Evolutionary conservation across 2,329 filamentous ascomycete genomes (phyloP), one percentile per base, ranked within the genome.

Genomic region (Tolypocladium guangdongense): DNA sequence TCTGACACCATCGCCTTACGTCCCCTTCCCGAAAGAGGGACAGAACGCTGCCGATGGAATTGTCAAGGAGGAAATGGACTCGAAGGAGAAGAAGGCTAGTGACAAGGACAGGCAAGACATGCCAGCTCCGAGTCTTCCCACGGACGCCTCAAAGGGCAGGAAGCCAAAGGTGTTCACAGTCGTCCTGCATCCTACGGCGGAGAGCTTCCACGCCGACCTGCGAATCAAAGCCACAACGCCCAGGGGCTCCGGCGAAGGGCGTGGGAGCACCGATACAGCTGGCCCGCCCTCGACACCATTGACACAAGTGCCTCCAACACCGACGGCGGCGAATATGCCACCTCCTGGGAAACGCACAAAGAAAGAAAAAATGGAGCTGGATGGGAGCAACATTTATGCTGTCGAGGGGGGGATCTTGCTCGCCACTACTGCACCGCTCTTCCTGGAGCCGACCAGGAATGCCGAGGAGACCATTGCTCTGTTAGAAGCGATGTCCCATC

Each of bases 1-100:
- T 63, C 78, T 97, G 49, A 96, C 91, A 0, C 93, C 92, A 0
- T 97, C 93, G 0, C 83, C 91, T 0, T 90, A 86, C 65, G 87
- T 82, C 0, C 84, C 89, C 0, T 95, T 86, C 64, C 89, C 86
- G 45, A 80, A 78, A 57, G 76, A 78, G 78, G 60, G 76, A 70
- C 60, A 73, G 72, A 62, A 73, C 8, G 47, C 57, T n/a, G 52
- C 53, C 5, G 63, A 65, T n/a, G 59, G 49, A 2, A 54, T 54
- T 16, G 35, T 46, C 2, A 73, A 73, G 52, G 68, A 71, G 8
- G 73, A 70, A 51, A 66, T 73, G 8, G 64, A 66, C 20, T 38
- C 45, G n/a, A 64, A 65, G 27, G 58, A 60, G 22, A 59, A 55
- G 48, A 59, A 56, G 24, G 51, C 52, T 4, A 68, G 70, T 6